These are phyloP conservation scores for Gracilaria caudata DNA, from an alignment of 23 red algal species.

Conservation along the genomic window DNA sequence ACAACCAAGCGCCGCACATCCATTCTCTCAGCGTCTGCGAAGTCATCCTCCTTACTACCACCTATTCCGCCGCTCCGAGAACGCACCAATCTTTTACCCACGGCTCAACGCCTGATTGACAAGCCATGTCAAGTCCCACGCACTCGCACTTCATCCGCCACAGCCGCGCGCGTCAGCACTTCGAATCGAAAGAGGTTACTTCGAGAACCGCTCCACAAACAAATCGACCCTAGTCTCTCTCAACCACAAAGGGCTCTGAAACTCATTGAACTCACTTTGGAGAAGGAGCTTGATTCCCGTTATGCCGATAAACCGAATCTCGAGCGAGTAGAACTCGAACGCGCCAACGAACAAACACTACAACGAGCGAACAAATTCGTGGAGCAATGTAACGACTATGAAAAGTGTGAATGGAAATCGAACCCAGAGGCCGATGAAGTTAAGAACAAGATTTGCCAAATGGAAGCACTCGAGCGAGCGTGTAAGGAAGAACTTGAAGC, in stretches of 20 bases:
- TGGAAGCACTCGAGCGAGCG: constrained; percentile 6
- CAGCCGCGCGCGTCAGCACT: neutral
- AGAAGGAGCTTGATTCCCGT: neutral
- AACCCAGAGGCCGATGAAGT: neutral
- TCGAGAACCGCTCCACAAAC: constrained; percentile 22
- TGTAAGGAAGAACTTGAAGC: constrained; percentile 17
- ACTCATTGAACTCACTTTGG: neutral
- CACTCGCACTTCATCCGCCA: neutral
- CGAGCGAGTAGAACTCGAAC: neutral
- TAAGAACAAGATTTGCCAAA: neutral
- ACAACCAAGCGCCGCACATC: constrained; percentile 13
- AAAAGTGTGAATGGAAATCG: neutral
- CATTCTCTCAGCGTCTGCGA: neutral
- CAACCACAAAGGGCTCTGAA: neutral
- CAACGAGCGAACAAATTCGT: neutral
- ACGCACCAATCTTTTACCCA: constrained; percentile 16
- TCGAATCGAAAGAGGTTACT: neutral
- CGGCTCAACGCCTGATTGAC: neutral
- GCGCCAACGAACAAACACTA: neutral
- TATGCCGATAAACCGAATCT: neutral
- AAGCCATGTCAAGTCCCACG: neutral
- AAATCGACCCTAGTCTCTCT: neutral
- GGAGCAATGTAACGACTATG: neutral
- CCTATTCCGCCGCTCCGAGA: constrained; percentile 15
- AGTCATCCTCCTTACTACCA: neutral